phyloP scores from a whole-genome alignment of 1,284 basidiomycete species.

The Sanghuangporus sanghuang region DNA sequence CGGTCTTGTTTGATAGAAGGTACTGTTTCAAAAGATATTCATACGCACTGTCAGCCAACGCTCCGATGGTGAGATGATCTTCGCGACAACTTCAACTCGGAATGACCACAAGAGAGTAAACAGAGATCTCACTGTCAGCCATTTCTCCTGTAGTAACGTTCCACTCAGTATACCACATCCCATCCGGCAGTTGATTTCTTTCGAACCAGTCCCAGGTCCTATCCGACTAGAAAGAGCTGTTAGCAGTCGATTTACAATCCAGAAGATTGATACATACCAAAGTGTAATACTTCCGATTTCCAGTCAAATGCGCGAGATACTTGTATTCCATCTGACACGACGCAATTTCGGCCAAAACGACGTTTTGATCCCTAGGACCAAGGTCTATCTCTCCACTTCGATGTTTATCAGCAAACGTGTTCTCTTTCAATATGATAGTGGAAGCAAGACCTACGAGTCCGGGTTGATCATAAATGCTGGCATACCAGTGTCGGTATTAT shows the following conservation, averaged over 20 bases:
- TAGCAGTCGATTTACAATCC: not conserved
- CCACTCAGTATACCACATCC: conserved; percentile 23
- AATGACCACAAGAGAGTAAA: not conserved
- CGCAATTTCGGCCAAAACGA: conserved; percentile 48
- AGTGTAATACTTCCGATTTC: conserved; percentile 40
- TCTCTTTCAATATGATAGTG: not conserved
- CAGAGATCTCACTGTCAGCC: conserved; percentile 10
- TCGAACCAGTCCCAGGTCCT: conserved; percentile 45
- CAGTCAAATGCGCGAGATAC: conserved; percentile 51
- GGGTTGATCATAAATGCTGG: conserved; percentile 46
- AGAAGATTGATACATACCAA: conserved; percentile 30
- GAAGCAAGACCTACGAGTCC: conserved; percentile 32
- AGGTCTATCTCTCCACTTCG: conserved; percentile 26
- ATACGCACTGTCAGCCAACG: conserved; percentile 26
- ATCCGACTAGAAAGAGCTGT: conserved; percentile 22
- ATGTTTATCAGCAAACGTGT: not conserved
- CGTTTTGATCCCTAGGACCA: conserved; percentile 31
- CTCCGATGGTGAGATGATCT: conserved; percentile 17
- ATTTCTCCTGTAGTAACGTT: conserved; percentile 17
- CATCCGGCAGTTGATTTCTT: conserved; percentile 22
- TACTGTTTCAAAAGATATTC: conserved; percentile 76
- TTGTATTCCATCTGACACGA: conserved; percentile 54
- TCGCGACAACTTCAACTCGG: not conserved
- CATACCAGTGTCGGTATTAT: conserved; percentile 43
- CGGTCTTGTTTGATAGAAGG: conserved; percentile 55